Conservation (phyloP, 2,329 filamentous ascomycete genomes). For the Aurifilum marmelostoma region DNA sequence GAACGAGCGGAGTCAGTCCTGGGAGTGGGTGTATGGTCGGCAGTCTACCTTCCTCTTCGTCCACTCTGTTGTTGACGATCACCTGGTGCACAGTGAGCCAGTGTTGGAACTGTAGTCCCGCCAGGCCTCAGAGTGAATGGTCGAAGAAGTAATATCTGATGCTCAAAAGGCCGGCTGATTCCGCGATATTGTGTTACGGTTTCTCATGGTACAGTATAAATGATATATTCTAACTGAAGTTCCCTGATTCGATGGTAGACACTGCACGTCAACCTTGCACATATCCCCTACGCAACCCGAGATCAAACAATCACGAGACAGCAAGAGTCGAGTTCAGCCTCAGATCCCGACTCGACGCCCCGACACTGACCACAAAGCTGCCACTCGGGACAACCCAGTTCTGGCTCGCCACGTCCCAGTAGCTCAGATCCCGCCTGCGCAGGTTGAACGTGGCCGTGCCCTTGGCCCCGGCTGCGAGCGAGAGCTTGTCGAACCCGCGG, state of each 20-base stretch:
- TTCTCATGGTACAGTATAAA: too few relatives aligned
- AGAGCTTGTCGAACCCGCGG: conserved; percentile 65
- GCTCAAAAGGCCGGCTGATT: too few relatives aligned
- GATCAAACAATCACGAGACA: conserved; percentile 2
- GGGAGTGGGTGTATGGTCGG: conserved; percentile 54
- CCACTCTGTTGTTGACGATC: conserved; percentile 16
- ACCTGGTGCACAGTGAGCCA: neutral
- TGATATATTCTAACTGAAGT: too few relatives aligned
- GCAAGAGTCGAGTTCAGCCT: conserved; percentile 42
- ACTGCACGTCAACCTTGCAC: too few relatives aligned
- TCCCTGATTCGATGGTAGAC: too few relatives aligned
- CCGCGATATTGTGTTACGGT: too few relatives aligned
- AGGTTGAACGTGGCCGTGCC: conserved; percentile 56
- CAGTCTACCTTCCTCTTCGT: conserved; percentile 50
- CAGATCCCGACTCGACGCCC: conserved; percentile 52
- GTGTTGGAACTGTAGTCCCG: conserved; percentile 13
- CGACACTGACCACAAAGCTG: conserved; percentile 47
- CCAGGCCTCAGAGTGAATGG: too few relatives aligned
- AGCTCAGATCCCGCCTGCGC: conserved; percentile 63
- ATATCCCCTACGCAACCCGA: too few relatives aligned
- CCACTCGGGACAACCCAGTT: conserved; percentile 61
- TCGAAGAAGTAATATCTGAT: too few relatives aligned
- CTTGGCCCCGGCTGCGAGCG: conserved; percentile 50
- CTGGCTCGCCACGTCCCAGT: conserved; percentile 63
- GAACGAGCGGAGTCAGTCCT: conserved; percentile 42